Evolutionary conservation across 495 filamentous ascomycete species (phyloP).

Genomic region (Beverwykella pulmonaria): DNA sequence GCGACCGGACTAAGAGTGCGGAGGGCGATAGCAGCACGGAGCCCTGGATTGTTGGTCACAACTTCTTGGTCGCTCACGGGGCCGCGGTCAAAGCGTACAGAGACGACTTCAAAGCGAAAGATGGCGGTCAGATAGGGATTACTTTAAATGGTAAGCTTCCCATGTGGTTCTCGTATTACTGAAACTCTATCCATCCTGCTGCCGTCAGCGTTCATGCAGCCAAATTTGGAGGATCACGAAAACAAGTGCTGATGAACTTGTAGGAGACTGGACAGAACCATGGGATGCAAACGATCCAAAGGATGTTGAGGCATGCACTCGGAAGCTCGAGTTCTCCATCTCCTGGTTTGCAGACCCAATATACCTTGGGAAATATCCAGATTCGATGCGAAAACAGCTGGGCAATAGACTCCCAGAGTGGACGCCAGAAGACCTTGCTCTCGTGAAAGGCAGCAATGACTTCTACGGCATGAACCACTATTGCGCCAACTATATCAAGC

Average conservation of each 20-base stretch:
- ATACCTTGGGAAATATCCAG: slow-evolving; percentile 75
- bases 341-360: slow-evolving; percentile 75
- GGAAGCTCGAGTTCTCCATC: slow-evolving; percentile 68
- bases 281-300: slow-evolving; percentile 59
- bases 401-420: slow-evolving; percentile 69
- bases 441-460: slow-evolving; percentile 75
- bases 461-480: slow-evolving; percentile 89
- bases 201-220: slow-evolving; percentile 19
- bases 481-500: slow-evolving; percentile 79
- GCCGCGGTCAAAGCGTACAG: slow-evolving; percentile 67
- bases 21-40: slow-evolving; percentile 61
- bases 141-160: slow-evolving; percentile 56
- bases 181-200: slow-evolving; percentile 22
- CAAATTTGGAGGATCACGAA: slow-evolving; percentile 1
- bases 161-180: slow-evolving; percentile 29
- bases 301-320: slow-evolving; percentile 63
- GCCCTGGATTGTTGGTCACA: slow-evolving; percentile 65
- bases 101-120: slow-evolving; percentile 65
- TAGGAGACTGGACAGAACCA: slow-evolving; percentile 59
- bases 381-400: slow-evolving; percentile 73
- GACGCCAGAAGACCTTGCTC: slow-evolving; percentile 63
- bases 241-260: slow-evolving; percentile 13
- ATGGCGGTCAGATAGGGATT: slow-evolving; percentile 64
- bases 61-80: slow-evolving; percentile 61
- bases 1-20: slow-evolving; percentile 57